Evolutionary conservation across 2,329 filamentous ascomycete species (phyloP).

Genomic region (Exophiala sp.): DNA sequence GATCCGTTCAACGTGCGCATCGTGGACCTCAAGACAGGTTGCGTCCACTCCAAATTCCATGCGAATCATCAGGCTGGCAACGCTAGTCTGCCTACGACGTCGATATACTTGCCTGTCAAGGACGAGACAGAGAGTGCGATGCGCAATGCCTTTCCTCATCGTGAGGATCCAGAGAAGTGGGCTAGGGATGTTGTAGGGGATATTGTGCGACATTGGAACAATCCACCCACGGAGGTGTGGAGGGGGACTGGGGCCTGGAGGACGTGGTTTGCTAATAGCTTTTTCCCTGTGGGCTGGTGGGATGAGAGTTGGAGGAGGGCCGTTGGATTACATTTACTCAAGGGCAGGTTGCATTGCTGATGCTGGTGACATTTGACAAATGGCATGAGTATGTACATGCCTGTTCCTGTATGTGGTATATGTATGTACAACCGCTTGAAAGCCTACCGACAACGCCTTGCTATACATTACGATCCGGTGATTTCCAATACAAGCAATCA

Average conservation of each 20-base stretch:
- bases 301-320: slow-evolving; percentile 20
- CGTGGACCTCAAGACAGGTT: slow-evolving; percentile 30
- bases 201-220: slow-evolving; percentile 5
- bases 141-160: slow-evolving; percentile 18
- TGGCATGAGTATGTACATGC: too few species aligned
- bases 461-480: too few species aligned
- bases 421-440: too few species aligned
- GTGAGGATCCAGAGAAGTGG: slow-evolving; percentile 21
- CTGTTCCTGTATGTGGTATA: too few species aligned
- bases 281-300: slow-evolving; percentile 21
- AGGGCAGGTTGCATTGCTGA: slow-evolving; percentile 2
- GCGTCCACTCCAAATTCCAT: slow-evolving; percentile 19
- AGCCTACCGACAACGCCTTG: too few species aligned
- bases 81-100: slow-evolving; percentile 9
- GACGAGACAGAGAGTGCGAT: slow-evolving; percentile 20
- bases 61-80: slow-evolving; percentile 19
- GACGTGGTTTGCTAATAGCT: slow-evolving; percentile 19
- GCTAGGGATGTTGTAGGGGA: slow-evolving; percentile 14
- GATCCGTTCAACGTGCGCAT: slow-evolving; percentile 32
- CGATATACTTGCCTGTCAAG: slow-evolving; percentile 15
- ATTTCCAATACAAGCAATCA: too few species aligned
- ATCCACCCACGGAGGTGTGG: slow-evolving; percentile 18
- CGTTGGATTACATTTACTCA: slow-evolving; percentile 18
- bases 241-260: slow-evolving; percentile 20
- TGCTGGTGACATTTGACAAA: too few species aligned